Conservation (phyloP, 2,329 filamentous ascomycete species). For the Alternaria dauci region DNA sequence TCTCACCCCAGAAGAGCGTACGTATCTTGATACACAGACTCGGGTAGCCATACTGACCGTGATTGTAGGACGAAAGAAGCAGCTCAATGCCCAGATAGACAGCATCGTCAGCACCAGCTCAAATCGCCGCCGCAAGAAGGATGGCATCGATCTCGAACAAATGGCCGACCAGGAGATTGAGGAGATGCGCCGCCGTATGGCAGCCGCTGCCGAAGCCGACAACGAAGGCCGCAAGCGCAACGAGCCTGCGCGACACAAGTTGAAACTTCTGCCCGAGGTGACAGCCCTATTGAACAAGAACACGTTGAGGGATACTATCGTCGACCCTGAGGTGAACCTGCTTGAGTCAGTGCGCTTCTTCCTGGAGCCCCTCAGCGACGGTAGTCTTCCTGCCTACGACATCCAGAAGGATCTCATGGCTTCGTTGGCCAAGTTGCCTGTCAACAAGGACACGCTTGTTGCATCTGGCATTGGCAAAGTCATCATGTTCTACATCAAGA, state of each 20-base stretch:
- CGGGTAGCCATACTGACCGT: constrained; percentile 20
- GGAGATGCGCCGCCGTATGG: constrained; percentile 87
- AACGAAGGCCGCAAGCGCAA: constrained; percentile 80
- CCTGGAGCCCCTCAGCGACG: constrained; percentile 92
- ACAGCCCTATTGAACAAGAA: constrained; percentile 88
- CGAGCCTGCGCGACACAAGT: constrained; percentile 87
- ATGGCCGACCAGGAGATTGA: constrained; percentile 91
- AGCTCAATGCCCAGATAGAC: constrained; percentile 87
- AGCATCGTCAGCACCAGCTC: constrained; percentile 86
- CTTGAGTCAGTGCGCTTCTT: constrained; percentile 96
- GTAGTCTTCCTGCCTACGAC: constrained; percentile 92
- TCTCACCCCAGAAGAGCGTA: constrained; percentile 83
- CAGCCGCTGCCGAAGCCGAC: constrained; percentile 85
- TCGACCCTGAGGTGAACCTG: constrained; percentile 95
- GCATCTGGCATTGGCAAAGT: constrained; percentile 96
- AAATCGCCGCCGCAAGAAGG: constrained; percentile 76
- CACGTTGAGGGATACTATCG: constrained; percentile 81
- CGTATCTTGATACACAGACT: constrained; percentile 43
- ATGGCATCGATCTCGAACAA: constrained; percentile 90
- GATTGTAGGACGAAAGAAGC: constrained; percentile 71
- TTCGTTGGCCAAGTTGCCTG: constrained; percentile 79
- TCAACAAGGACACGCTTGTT: constrained; percentile 88
- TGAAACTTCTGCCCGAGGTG: constrained; percentile 92
- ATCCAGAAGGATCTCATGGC: constrained; percentile 95
- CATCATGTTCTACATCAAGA: constrained; percentile 95